Conservation (phyloP, 2,329 filamentous ascomycete species). For the Aureobasidium sp. region DNA sequence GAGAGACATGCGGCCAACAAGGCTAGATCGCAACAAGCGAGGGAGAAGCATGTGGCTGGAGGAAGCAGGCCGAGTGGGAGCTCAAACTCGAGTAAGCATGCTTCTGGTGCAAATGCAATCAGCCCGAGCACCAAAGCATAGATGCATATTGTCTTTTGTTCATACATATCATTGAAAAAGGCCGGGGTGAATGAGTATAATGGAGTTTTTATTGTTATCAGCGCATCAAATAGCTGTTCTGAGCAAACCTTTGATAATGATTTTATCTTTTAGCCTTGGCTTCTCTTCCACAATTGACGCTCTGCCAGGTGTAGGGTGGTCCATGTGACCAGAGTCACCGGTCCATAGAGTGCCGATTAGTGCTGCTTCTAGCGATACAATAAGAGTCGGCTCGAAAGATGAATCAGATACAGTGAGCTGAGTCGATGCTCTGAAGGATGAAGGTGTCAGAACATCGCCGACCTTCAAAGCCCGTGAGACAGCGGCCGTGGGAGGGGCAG, state of each 20-base stretch:
- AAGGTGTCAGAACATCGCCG: not conserved
- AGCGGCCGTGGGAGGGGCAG: not conserved
- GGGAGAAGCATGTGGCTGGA: not conserved
- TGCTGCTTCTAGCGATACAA: not conserved
- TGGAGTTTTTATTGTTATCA: not conserved
- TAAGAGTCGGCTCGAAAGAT: not conserved
- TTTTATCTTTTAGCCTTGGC: not conserved
- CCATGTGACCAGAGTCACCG: not conserved
- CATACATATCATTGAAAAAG: not conserved
- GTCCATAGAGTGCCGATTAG: rapidly evolving
- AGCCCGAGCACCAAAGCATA: not conserved
- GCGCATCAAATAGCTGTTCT: not conserved
- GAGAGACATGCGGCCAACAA: constrained; percentile 48
- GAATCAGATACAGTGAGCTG: not conserved
- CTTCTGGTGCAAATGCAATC: constrained; percentile 6
- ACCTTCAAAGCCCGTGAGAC: not conserved
- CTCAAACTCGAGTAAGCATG: constrained; percentile 5
- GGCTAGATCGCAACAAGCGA: constrained; percentile 27
- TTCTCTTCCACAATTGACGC: too few relatives aligned
- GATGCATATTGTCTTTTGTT: not conserved
- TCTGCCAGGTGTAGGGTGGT: not conserved
- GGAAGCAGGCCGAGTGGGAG: not conserved
- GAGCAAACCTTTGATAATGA: not conserved
- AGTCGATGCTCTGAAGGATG: not conserved
- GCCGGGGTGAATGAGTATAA: not conserved